Evolutionary conservation across 192 early-diverging fungal genomes (phyloP).

Genomic region (Backusella morwellensis): DNA sequence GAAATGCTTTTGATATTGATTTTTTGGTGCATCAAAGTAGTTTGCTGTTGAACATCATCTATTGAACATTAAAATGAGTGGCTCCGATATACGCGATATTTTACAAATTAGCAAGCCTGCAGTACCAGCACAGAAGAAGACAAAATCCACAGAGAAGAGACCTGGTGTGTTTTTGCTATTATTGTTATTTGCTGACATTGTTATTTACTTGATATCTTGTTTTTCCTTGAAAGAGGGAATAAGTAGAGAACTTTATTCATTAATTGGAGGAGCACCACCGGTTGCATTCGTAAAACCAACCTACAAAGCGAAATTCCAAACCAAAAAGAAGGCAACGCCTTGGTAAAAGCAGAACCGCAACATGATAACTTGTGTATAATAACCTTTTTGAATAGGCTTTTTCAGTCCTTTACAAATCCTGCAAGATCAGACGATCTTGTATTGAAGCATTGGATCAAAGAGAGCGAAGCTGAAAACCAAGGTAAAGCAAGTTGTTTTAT

Average conservation of each 20-base stretch:
- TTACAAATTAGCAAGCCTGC: constrained; percentile 46
- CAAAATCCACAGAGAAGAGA: constrained; percentile 44
- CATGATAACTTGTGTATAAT: neutral
- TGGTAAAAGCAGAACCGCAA: constrained; percentile 45
- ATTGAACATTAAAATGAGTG: constrained; percentile 27
- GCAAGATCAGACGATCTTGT: constrained; percentile 72
- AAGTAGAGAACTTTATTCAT: constrained; percentile 58
- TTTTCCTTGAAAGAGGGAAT: constrained; percentile 42
- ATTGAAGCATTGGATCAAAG: constrained; percentile 79
- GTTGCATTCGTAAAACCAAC: constrained; percentile 57
- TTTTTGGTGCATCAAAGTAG: neutral
- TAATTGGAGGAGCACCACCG: constrained; percentile 70
- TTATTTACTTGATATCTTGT: neutral
- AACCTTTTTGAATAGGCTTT: constrained; percentile 46
- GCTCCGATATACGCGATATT: constrained; percentile 62
- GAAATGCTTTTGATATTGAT: neutral
- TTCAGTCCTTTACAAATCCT: constrained; percentile 70
- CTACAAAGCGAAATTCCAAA: constrained; percentile 72
- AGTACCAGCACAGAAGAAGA: constrained; percentile 32
- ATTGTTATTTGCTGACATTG: neutral
- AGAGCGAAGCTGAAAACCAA: constrained; percentile 50
- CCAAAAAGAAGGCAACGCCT: constrained; percentile 60
- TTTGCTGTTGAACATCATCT: neutral
- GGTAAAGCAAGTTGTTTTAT: neutral
- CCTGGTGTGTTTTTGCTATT: constrained; percentile 36